These are phyloP conservation scores for Xylaria sp. DNA, from an alignment of 2,329 filamentous ascomycete genomes.

Conservation along the genomic window DNA sequence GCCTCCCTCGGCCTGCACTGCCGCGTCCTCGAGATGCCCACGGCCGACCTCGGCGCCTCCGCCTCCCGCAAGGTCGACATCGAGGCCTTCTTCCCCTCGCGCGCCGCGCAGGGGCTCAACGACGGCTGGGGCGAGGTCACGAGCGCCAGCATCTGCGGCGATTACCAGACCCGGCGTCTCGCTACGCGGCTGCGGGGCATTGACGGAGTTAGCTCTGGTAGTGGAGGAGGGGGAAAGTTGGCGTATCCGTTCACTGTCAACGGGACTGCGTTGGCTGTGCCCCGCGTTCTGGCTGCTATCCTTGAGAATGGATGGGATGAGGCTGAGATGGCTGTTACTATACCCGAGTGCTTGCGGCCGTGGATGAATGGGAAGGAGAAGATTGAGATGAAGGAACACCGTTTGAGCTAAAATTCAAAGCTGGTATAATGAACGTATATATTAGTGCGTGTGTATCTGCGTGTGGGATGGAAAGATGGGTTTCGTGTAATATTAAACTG, in stretches of 20 bases:
- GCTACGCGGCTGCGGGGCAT: constrained; percentile 75
- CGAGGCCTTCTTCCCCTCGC: constrained; percentile 91
- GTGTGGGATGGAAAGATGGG: background rate
- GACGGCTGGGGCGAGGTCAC: constrained; percentile 94
- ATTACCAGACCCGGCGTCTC: constrained; percentile 89
- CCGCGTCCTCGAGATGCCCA: constrained; percentile 92
- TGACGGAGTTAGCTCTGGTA: constrained; percentile 38
- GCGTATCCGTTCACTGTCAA: constrained; percentile 91
- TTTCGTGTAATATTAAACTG: background rate
- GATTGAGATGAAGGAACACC: constrained; percentile 61
- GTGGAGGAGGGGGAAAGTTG: constrained; percentile 54
- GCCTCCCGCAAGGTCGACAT: constrained; percentile 91
- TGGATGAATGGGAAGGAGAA: constrained; percentile 84
- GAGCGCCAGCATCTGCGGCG: constrained; percentile 88
- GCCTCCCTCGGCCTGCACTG: constrained; percentile 81
- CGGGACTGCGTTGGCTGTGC: constrained; percentile 91
- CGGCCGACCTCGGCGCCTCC: constrained; percentile 86
- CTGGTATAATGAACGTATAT: background rate
- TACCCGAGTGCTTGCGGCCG: constrained; percentile 81
- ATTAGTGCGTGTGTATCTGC: background rate
- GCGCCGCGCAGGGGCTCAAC: constrained; percentile 61
- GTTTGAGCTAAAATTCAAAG: constrained; percentile 3
- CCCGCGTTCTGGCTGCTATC: constrained; percentile 86
- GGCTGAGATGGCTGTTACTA: constrained; percentile 69
- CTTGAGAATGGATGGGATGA: constrained; percentile 93